Percentiles rank a stretch among this genome's conserved stretches.
Evolutionary conservation across 371 early-diverging fungal species (phyloP).

Genomic region (Actinomucor elegans): DNA sequence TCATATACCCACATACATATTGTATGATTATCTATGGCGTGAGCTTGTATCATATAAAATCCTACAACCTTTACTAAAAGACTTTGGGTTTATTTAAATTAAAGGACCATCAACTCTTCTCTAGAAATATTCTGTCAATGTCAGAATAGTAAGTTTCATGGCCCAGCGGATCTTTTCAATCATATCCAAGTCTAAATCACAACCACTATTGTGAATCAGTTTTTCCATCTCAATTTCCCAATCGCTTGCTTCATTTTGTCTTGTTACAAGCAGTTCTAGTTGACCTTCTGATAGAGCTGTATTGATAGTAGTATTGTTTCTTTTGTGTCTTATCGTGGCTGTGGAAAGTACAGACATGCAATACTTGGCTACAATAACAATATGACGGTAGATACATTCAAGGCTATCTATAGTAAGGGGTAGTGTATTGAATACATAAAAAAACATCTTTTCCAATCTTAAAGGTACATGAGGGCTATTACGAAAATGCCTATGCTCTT

Average conservation of each 20-base stretch:
- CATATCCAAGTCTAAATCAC: background rate
- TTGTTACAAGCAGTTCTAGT: slow-evolving; percentile 2
- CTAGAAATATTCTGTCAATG: slow-evolving; percentile 16
- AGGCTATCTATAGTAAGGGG: background rate
- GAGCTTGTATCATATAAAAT: no score
- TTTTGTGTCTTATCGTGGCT: slow-evolving; percentile 6
- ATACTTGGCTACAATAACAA: slow-evolving; percentile 14
- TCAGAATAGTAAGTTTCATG: slow-evolving; percentile 14
- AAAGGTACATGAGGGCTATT: slow-evolving; percentile 10
- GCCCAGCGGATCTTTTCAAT: slow-evolving; percentile 23
- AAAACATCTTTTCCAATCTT: slow-evolving; percentile 12
- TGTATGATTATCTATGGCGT: no score
- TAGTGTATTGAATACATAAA: slow-evolving; percentile 16
- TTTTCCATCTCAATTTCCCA: slow-evolving; percentile 19
- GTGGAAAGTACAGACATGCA: slow-evolving; percentile 19
- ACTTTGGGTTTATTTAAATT: no score
- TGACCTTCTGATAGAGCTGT: slow-evolving; percentile 14
- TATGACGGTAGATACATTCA: slow-evolving; percentile 15
- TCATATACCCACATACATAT: no score
- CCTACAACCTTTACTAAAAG: no score
- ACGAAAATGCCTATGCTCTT: background rate
- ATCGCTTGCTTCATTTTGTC: background rate
- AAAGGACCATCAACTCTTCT: no score
- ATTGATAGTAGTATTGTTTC: slow-evolving; percentile 8
- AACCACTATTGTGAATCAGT: background rate